phyloP scores from a whole-genome alignment of 2,329 filamentous ascomycete species.

The Fusarium denticulatum region DNA sequence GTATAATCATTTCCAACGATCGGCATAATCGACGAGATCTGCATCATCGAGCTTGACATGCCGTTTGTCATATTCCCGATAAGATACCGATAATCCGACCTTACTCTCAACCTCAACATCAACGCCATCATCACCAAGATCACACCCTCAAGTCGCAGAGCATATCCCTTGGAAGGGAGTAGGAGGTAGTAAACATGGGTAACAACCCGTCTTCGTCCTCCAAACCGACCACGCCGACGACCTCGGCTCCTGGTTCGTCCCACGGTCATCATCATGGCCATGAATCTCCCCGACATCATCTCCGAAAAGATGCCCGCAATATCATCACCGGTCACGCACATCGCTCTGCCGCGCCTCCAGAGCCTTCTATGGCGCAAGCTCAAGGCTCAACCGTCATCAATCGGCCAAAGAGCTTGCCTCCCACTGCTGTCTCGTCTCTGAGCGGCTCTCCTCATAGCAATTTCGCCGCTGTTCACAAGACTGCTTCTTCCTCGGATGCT shows the following conservation, averaged over 20 bases:
- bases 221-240: constrained; percentile 49
- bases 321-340: constrained; percentile 66
- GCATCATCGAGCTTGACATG: constrained; percentile 26
- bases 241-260: constrained; percentile 40
- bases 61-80: constrained; percentile 22
- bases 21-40: neutral
- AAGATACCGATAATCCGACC: constrained; percentile 25
- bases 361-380: constrained; percentile 70
- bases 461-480: constrained; percentile 44
- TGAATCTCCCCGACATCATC: constrained; percentile 45
- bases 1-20: neutral
- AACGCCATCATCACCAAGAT: neutral
- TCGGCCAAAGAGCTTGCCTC: constrained; percentile 58
- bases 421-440: constrained; percentile 60
- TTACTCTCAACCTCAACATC: neutral
- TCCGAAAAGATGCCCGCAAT: constrained; percentile 54
- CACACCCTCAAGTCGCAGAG: neutral
- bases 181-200: constrained; percentile 45
- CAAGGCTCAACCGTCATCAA: constrained; percentile 64
- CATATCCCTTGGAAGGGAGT: constrained; percentile 9
- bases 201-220: constrained; percentile 53
- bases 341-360: constrained; percentile 67
- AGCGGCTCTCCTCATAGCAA: constrained; percentile 58
- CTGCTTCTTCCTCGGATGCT: constrained; percentile 31
- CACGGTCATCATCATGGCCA: constrained; percentile 36